Evolutionary conservation across 2,329 filamentous ascomycete species (phyloP), one percentile per base, ranked within the genome.

Genomic region (Colletotrichum scovillei): DNA sequence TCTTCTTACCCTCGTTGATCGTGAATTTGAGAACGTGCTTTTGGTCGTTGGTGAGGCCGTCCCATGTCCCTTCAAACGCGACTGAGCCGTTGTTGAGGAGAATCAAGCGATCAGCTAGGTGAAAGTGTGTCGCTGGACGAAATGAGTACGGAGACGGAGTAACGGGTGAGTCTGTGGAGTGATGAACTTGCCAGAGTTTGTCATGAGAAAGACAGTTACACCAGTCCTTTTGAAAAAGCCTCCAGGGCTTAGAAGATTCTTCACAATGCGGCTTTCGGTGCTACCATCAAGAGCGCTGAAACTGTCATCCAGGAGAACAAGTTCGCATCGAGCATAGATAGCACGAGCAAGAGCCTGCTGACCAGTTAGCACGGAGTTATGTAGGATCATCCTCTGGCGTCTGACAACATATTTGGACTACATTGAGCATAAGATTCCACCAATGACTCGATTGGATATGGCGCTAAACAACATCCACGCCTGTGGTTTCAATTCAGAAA

Each of bases 151-250:
- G n/a, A n/a, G n/a, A n/a, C n/a, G n/a, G n/a, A n/a, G 11, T 11
- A 5, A 22, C 9, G 8, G 16, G 19, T 62, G 2, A 56, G 49
- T 35, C 32, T 32, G 32, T 9, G n/a, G 19, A 7, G 12, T 6
- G 9, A 9, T 5, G 32, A 9, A 9, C 70, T 32, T 56, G 59
- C 70, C 16, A 2, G 70, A 64, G 19, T 59, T 53, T 1, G 66
- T 53, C 4, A 65, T 49, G 19, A 77, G 60, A 1, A 72, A 64
- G 46, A 65, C 67, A 32, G 77, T 77, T 16, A 74, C 62, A 3
- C 69, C 68, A 2, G 63, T 68, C 58, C 74, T 76, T 26, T 49
- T 76, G 35, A 77, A 68, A 2, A 77, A 24, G 4, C 77, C 77
- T 12, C 63, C 30, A 0, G 66, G 38, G 12, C 77, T 75, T 11